phyloP scores from a whole-genome alignment of 192 early-diverging fungal genomes.

The Mortierella claussenii region DNA sequence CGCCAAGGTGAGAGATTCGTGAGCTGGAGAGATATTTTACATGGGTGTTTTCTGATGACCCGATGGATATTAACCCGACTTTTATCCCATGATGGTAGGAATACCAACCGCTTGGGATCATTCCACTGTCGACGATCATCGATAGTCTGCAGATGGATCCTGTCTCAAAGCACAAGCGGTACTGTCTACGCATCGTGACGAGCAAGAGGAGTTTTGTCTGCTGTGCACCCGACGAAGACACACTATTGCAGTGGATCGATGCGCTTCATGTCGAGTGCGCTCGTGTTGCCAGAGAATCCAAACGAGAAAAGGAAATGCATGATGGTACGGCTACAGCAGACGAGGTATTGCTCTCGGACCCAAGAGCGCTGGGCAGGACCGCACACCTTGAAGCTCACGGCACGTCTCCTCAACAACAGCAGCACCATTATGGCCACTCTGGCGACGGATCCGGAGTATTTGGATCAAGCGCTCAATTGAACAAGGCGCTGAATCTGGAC shows the following conservation, averaged over 20 bases:
- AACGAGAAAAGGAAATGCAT: conserved; percentile 19
- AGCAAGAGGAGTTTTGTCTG: conserved; percentile 63
- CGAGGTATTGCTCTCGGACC: conserved; percentile 7
- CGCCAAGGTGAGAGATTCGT: conserved; percentile 54
- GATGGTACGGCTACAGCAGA: background rate
- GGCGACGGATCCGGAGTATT: background rate
- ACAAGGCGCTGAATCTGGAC: conserved; percentile 10
- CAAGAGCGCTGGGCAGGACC: conserved; percentile 23
- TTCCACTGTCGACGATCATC: conserved; percentile 60
- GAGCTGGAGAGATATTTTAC: background rate
- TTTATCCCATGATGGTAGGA: conserved; percentile 56
- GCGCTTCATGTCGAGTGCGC: conserved; percentile 58
- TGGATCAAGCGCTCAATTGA: conserved; percentile 1
- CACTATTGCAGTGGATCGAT: conserved; percentile 62
- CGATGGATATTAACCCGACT: background rate
- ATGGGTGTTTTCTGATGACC: background rate
- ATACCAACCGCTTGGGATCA: conserved; percentile 60
- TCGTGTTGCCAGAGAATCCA: conserved; percentile 50
- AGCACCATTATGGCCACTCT: background rate
- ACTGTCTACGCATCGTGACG: conserved; percentile 66
- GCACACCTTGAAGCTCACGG: conserved; percentile 1
- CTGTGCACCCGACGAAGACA: conserved; percentile 57
- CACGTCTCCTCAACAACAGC: background rate
- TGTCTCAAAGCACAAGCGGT: conserved; percentile 60
- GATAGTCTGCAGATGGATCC: conserved; percentile 66